These are phyloP conservation scores for Aspergillus arachidicola DNA, from an alignment of 2,329 filamentous ascomycete genomes.

Conservation along the genomic window DNA sequence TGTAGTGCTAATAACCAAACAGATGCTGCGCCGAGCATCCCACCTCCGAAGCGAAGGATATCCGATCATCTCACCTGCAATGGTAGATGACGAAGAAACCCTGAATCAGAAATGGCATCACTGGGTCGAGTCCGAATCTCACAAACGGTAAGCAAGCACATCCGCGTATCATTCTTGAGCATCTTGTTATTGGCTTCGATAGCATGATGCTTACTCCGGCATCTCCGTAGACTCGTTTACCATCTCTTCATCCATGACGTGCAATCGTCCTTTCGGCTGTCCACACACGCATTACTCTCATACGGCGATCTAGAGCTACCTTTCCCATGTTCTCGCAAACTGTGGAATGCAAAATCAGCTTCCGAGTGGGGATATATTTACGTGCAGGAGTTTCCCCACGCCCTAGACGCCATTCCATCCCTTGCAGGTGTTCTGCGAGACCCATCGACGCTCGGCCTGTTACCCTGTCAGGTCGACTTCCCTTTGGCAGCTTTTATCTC, in stretches of 20 bases:
- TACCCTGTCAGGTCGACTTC: not conserved
- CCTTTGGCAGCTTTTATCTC: not conserved
- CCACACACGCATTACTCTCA: slow-evolving; percentile 66
- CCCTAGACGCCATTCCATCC: slow-evolving; percentile 37
- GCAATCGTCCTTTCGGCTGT: slow-evolving; percentile 67
- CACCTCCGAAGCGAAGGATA: slow-evolving; percentile 62
- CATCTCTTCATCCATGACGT: slow-evolving; percentile 67
- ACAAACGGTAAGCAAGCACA: slow-evolving; percentile 55
- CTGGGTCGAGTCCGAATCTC: slow-evolving; percentile 68
- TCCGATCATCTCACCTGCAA: slow-evolving; percentile 52
- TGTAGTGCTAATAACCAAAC: not conserved
- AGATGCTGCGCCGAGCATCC: slow-evolving; percentile 59
- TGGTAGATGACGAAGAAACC: slow-evolving; percentile 58
- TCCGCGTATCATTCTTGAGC: not conserved
- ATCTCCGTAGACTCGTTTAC: slow-evolving; percentile 54
- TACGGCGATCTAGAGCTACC: slow-evolving; percentile 70
- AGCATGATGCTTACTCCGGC: not conserved
- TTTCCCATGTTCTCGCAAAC: slow-evolving; percentile 60
- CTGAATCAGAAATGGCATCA: slow-evolving; percentile 67
- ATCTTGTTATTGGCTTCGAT: not conserved
- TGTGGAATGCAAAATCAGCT: slow-evolving; percentile 69
- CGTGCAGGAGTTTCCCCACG: slow-evolving; percentile 34
- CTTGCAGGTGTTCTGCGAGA: slow-evolving; percentile 58
- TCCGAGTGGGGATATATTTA: slow-evolving; percentile 66
- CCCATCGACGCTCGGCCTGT: not conserved